Evolutionary conservation across 176 grass and related monocot species (phyloP).

Genomic region (Tuctoria greenei): DNA sequence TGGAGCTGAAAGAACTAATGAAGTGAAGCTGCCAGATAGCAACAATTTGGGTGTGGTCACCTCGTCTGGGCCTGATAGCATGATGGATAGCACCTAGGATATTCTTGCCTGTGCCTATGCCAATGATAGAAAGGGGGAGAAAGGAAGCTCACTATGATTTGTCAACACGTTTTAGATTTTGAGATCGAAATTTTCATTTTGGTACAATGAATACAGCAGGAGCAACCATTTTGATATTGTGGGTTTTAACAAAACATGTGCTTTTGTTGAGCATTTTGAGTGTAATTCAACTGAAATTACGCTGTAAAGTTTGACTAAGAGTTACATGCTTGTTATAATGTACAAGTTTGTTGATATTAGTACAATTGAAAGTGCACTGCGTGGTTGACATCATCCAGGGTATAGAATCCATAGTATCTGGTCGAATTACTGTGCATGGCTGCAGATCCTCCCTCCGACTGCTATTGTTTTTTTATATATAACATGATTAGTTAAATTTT

Average conservation of each 20-base stretch:
- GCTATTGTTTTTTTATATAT: too few relatives aligned
- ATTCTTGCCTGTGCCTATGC: background rate
- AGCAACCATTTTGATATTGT: conserved; percentile 21
- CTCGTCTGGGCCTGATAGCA: conserved; percentile 46
- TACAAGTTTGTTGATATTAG: conserved; percentile 4
- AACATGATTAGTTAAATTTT: too few relatives aligned
- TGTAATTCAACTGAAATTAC: conserved; percentile 33
- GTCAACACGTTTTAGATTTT: conserved; percentile 41
- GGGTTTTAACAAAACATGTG: conserved; percentile 15
- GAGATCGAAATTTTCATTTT: conserved; percentile 32
- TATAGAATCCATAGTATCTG: background rate
- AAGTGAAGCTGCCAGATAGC: conserved; percentile 41
- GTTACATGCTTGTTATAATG: conserved; percentile 34
- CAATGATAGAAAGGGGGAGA: conserved; percentile 11
- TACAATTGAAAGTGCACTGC: background rate
- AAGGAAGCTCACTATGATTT: conserved; percentile 5
- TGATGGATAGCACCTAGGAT: conserved; percentile 80
- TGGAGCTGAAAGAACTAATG: conserved; percentile 54
- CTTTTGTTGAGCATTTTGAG: conserved; percentile 24
- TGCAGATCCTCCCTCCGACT: background rate
- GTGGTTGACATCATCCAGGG: background rate
- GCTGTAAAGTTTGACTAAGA: background rate
- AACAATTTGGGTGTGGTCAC: conserved; percentile 35
- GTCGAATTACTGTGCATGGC: background rate
- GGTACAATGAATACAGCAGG: conserved; percentile 10